Conservation (phyloP, 2,329 filamentous ascomycete genomes). For the Pyricularia sp. region DNA sequence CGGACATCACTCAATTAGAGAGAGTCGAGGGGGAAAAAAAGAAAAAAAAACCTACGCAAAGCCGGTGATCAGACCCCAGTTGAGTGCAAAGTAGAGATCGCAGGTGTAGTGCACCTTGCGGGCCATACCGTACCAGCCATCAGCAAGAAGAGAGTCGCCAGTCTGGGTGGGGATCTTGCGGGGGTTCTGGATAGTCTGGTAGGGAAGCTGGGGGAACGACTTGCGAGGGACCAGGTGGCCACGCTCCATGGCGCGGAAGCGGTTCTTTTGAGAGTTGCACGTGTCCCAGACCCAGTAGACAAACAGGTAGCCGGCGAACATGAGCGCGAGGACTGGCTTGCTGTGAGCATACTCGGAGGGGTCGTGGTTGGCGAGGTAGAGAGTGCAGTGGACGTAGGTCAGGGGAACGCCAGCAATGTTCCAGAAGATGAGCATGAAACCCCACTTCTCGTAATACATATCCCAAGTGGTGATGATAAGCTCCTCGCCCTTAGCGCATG, state of each 20-base stretch:
- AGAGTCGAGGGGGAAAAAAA: too few species aligned
- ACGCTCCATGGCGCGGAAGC: conserved; percentile 63
- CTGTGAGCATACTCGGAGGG: conserved; percentile 62
- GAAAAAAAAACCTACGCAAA: conserved; percentile 38
- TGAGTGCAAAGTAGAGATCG: conserved; percentile 67
- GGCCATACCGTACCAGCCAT: conserved; percentile 70
- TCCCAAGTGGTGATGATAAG: conserved; percentile 76
- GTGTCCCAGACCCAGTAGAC: conserved; percentile 82
- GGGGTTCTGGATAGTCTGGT: conserved; percentile 66
- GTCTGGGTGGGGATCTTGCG: conserved; percentile 58
- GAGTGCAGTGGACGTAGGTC: conserved; percentile 74
- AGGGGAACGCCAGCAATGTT: conserved; percentile 75
- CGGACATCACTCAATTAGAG: background rate
- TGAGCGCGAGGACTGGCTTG: conserved; percentile 45
- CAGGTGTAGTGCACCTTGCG: conserved; percentile 75
- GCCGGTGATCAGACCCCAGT: conserved; percentile 74
- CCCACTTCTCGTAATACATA: conserved; percentile 86
- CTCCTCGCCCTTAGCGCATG: conserved; percentile 76
- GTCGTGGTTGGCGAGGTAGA: conserved; percentile 69
- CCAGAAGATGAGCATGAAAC: conserved; percentile 88
- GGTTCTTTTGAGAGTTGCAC: conserved; percentile 76
- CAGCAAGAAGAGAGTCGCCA: conserved; percentile 62
- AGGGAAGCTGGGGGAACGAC: conserved; percentile 72
- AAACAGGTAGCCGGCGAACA: conserved; percentile 59
- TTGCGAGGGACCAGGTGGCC: conserved; percentile 55